A percentile compares a stretch with the other conserved stretches of the same genome.
These are phyloP conservation scores for Funneliformis mosseae DNA, from an alignment of 192 early-diverging fungal genomes.

Conservation along the genomic window DNA sequence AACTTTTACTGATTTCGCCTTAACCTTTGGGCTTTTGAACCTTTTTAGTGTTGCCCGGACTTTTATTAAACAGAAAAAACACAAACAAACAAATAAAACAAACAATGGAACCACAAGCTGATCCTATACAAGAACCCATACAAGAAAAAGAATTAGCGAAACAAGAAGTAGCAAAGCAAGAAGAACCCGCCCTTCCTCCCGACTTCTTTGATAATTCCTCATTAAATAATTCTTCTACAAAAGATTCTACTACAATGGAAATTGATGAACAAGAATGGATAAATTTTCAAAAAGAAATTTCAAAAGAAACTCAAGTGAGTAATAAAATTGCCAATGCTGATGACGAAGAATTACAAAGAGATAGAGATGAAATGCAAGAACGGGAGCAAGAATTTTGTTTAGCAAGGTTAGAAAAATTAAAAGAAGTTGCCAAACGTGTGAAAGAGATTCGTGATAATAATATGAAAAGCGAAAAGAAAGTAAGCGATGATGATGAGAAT, in stretches of 20 bases:
- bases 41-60: too few species aligned
- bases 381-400: constrained; percentile 33
- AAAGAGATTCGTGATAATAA: not conserved
- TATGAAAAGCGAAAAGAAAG: constrained; percentile 10
- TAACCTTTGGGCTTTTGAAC: too few species aligned
- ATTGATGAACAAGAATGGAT: constrained; percentile 31
- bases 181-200: not conserved
- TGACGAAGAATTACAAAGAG: constrained; percentile 32
- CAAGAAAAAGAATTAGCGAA: not conserved
- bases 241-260: not conserved
- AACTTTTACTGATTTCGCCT: too few species aligned
- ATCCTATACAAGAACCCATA: not conserved
- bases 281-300: constrained; percentile 28
- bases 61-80: too few species aligned
- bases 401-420: constrained; percentile 31
- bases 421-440: constrained; percentile 14
- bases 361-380: constrained; percentile 36
- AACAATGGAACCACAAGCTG: not conserved
- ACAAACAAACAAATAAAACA: too few species aligned
- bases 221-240: not conserved
- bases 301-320: constrained; percentile 34
- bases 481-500: not conserved
- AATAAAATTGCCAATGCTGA: constrained; percentile 32
- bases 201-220: constrained; percentile 33
- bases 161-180: not conserved